Base-by-base conservation (phyloP, 2,329 filamentous ascomycete species). In the Xylariaceae sp. region DNA sequence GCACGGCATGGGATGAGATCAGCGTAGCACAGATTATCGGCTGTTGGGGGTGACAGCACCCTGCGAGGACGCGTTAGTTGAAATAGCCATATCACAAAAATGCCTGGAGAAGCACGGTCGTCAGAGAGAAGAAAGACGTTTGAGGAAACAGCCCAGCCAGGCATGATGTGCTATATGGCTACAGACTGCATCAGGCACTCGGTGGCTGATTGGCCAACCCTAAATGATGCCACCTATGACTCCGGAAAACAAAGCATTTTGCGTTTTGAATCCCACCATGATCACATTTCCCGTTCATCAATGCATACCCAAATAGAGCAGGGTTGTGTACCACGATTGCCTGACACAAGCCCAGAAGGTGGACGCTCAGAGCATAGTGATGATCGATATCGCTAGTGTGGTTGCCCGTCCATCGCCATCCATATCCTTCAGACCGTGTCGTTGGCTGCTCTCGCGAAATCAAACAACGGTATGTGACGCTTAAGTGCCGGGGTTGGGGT, bases 401-500 rank as follows among this genome's bases (percentile, higher is more conserved):
- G 33, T 55, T 15, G 44, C 58, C 50, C 57, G 52, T 64, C 57
- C 59, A 58, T 61, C 56, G 57, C 56, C 54, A 57, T 62, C 59
- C 61, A 47, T 42, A 50, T 58, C 55, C 58, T 56, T 57, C 41
- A 45, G 52, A 41, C 43, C 56, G 58, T 54, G 52, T 46, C 58
- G 22, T 58, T 43, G 59, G 62, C 63, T 65, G 59, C 62, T 56
- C 58, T 59, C 45, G 54, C 54, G 49, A 52, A 53, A 52, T 52
- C 51, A 47, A 44, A 44, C 46, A 51, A 42, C 22, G 22, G 22
- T 45, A 40, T 42, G 47, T 49, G 39, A 48, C 54, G 60, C 55
- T 69, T 70, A 71, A 49, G 67, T 35, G 55, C 66, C 62, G 54
- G 69, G 69, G 66, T 69, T 70, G 66, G 69, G 69, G 68, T 71